Base-by-base conservation (phyloP, 352 stramenopile genomes). In the Phytophthora pluvialis region DNA sequence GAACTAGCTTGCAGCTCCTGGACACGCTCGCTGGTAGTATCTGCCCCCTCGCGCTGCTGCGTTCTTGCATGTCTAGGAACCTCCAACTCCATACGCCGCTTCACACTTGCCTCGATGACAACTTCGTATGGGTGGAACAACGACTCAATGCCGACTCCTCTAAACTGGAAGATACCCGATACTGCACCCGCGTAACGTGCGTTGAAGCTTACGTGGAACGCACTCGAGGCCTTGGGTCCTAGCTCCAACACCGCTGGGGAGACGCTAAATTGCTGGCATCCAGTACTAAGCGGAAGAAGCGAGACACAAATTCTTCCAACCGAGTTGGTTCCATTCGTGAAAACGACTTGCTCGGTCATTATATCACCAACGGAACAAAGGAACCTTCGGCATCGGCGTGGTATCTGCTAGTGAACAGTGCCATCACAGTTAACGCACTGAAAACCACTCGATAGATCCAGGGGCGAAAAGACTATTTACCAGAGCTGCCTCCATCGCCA, bases 101-200 rank as follows among this genome's bases (percentile, higher is more conserved):
- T 78, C 33, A 96, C 86, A 54, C 84, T 91, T 25, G 86, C 84
- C 74, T 96, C 88, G 28, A 96, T 88, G 18, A 96, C 63, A 18
- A 94, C 78, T 79, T 96, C 88, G 36, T 93, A 94, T 5, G 86
- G 86, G 25, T 78, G 65, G 36, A 85, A 86, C 12, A 94, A 62
- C 9, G 76, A 79, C 26, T 94, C 69, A 32, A 80, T 48, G 1
- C 82, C 86, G 29, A 96, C 77, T 25, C 78, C 87, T 58, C 88
- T 74, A 43, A 96, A 96, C 65, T 96, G 88, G 38, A 96, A 94
- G n/a, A 96, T 91, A 0, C 84, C 88, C 0, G 88, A 83, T 7
- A 89, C 83, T 29, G 87, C 84, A 15, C 88, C 88, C 7, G 73
- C 57, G 11, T 78, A 73, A 18, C 63, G 71, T 8, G 88, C 88